Conservation (phyloP, 2,329 filamentous ascomycete genomes). For the Colletotrichum sp. region DNA sequence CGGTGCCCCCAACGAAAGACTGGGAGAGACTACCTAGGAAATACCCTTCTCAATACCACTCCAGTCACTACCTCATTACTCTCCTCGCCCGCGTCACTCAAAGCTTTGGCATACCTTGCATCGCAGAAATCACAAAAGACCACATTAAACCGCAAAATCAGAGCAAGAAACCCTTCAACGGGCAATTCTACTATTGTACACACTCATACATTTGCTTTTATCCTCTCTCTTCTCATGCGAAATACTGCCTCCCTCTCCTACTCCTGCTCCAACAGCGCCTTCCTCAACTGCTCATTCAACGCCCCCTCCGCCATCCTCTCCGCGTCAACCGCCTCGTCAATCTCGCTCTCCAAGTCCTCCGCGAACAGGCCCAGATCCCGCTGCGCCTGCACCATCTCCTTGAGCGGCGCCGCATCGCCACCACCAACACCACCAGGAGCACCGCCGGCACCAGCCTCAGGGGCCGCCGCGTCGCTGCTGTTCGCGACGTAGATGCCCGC, state of each 20-base stretch:
- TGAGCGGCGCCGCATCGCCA: constrained; percentile 33
- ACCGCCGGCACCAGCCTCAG: constrained; percentile 27
- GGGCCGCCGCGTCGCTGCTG: constrained; percentile 36
- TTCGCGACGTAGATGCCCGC: constrained; percentile 28
- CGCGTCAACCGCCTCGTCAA: background rate
- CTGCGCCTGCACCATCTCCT: constrained; percentile 28
- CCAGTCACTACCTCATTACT: no score
- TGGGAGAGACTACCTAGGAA: no score
- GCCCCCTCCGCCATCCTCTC: background rate
- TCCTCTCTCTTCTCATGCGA: background rate
- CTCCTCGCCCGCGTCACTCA: no score
- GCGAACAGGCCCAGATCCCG: background rate
- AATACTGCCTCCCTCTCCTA: background rate
- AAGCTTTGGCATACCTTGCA: no score
- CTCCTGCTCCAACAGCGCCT: background rate
- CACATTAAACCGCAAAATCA: background rate
- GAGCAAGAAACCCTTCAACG: background rate
- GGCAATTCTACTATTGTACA: background rate
- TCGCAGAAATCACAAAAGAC: no score
- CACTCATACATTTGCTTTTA: background rate
- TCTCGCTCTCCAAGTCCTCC: background rate
- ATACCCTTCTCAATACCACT: no score
- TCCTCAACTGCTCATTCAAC: background rate
- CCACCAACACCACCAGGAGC: background rate
- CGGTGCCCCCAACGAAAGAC: no score